Evolutionary conservation across 805 yeast genomes (phyloP).

Genomic region (Cyberlindnera nakhonratchasimensis): DNA sequence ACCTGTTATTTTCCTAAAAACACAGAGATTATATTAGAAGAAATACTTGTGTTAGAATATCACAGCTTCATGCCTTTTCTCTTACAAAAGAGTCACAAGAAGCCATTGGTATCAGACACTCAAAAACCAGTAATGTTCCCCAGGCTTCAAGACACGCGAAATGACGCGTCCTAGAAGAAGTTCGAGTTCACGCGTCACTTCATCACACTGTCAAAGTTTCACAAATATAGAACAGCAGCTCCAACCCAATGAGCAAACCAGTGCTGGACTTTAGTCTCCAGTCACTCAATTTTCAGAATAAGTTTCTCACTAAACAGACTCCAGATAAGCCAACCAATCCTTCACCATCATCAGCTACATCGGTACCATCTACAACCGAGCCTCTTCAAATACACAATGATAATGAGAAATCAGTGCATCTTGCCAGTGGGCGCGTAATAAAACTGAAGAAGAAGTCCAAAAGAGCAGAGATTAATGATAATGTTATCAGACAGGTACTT

Average conservation of each 20-base stretch:
- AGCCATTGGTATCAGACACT: too few relatives aligned
- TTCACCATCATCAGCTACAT: neutral
- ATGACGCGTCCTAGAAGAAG: too few relatives aligned
- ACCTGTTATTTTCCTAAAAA: too few relatives aligned
- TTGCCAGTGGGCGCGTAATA: slow-evolving; percentile 21
- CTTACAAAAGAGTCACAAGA: too few relatives aligned
- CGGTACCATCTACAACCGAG: neutral
- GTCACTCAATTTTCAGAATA: slow-evolving; percentile 22
- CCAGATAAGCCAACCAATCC: neutral
- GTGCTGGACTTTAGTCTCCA: slow-evolving; percentile 20
- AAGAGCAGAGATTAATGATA: neutral
- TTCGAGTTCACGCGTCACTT: too few relatives aligned
- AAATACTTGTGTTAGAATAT: too few relatives aligned
- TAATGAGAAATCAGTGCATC: slow-evolving; percentile 15
- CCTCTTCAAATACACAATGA: slow-evolving; percentile 6
- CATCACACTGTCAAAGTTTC: too few relatives aligned
- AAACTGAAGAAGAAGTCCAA: slow-evolving; percentile 13
- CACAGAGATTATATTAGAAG: too few relatives aligned
- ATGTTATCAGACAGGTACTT: neutral
- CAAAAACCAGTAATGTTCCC: too few relatives aligned
- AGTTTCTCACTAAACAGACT: slow-evolving; percentile 10
- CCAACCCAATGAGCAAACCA: slow-evolving; percentile 19
- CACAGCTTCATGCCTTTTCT: too few relatives aligned
- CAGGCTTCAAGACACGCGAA: too few relatives aligned
- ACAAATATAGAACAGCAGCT: too few relatives aligned